Conservation (phyloP, 164 flowering plant species). For the Sextonia rubra region DNA sequence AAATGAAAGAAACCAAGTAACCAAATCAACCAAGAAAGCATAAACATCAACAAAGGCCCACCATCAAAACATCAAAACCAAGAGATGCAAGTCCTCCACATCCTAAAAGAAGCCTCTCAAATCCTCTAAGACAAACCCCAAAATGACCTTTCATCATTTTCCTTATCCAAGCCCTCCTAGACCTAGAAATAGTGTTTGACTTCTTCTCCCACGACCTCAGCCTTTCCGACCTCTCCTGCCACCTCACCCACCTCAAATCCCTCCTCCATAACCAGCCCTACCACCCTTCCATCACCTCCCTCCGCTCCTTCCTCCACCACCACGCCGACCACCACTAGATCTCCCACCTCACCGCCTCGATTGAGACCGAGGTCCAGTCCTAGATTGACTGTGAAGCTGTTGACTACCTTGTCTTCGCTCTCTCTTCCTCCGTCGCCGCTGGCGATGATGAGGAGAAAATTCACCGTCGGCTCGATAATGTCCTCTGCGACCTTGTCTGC, state of each 20-base stretch:
- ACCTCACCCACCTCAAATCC: constrained; percentile 38
- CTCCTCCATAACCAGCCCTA: constrained; percentile 27
- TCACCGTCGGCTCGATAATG: constrained; percentile 39
- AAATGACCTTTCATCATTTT: constrained; percentile 24
- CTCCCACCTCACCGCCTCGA: constrained; percentile 56
- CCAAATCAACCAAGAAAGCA: not conserved
- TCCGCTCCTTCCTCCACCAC: constrained; percentile 51
- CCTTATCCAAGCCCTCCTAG: constrained; percentile 65
- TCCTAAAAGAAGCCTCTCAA: constrained; percentile 71
- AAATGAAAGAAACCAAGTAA: not conserved
- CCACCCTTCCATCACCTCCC: constrained; percentile 18
- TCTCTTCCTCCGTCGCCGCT: constrained; percentile 14
- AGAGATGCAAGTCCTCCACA: constrained; percentile 50
- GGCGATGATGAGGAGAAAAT: constrained; percentile 26
- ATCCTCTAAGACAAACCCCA: constrained; percentile 42
- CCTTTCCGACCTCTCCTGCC: constrained; percentile 46
- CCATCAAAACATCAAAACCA: constrained; percentile 11
- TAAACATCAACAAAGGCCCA: not conserved
- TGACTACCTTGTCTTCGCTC: constrained; percentile 30
- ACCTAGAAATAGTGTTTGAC: constrained; percentile 40
- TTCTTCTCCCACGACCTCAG: constrained; percentile 53
- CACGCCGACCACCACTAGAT: constrained; percentile 54
- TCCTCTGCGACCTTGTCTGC: constrained; percentile 48
- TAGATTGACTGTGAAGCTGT: constrained; percentile 79
- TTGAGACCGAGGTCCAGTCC: constrained; percentile 68